These are phyloP conservation scores for Cytospora chrysosperma DNA, from an alignment of 2,329 filamentous ascomycete species.

Conservation along the genomic window DNA sequence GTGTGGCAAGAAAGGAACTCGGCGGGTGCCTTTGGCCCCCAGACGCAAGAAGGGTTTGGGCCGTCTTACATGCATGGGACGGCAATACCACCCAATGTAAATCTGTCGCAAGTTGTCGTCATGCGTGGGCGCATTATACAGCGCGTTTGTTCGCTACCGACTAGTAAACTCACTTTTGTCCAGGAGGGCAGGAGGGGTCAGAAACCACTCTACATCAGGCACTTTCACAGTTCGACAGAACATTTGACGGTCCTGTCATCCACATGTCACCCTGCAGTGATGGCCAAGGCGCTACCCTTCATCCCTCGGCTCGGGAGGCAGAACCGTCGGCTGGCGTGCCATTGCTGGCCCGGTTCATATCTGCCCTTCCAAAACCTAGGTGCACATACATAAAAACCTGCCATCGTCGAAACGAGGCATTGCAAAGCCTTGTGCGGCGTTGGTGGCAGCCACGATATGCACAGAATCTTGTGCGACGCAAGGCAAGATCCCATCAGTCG, in stretches of 20 bases:
- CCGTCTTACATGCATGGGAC: not conserved
- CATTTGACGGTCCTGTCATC: not conserved
- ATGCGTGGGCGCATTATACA: not conserved
- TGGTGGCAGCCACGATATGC: not conserved
- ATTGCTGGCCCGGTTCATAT: not conserved
- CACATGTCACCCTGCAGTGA: too few relatives aligned
- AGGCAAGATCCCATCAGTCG: not conserved
- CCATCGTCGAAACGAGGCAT: not conserved
- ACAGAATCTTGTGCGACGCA: not conserved
- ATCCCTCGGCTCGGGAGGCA: not conserved
- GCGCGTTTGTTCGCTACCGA: not conserved
- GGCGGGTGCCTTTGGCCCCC: constrained; percentile 4
- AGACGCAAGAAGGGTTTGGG: not conserved
- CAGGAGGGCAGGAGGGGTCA: not conserved
- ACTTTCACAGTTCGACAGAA: not conserved
- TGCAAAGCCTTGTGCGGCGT: not conserved
- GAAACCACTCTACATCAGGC: not conserved
- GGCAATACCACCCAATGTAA: not conserved
- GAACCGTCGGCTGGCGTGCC: not conserved
- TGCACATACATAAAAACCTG: not conserved
- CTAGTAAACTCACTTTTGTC: not conserved
- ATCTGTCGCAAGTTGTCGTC: not conserved
- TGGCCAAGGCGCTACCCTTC: not conserved
- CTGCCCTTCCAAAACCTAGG: not conserved
- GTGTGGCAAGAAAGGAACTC: not conserved